Evolutionary conservation across 2,329 filamentous ascomycete species (phyloP).

Genomic region (Epichloe gansuensis): DNA sequence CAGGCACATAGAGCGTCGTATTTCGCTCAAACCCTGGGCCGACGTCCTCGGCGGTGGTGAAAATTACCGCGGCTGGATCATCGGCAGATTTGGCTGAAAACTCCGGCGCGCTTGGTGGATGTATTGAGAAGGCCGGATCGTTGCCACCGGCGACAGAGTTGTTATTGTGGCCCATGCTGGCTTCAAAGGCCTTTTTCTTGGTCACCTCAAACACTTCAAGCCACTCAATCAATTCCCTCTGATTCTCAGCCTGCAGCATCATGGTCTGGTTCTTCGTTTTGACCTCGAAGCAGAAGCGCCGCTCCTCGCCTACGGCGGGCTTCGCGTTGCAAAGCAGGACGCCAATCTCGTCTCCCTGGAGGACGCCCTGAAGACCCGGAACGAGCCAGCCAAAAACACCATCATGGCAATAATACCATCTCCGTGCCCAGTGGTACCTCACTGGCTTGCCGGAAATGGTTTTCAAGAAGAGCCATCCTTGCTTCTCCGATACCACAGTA

Average conservation of each 20-base stretch:
- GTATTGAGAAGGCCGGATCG: slow-evolving; percentile 83
- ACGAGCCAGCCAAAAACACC: slow-evolving; percentile 93
- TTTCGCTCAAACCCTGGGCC: slow-evolving; percentile 39
- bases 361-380: slow-evolving; percentile 71
- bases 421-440: slow-evolving; percentile 73
- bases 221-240: slow-evolving; percentile 87
- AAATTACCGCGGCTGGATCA: slow-evolving; percentile 48
- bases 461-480: slow-evolving; percentile 84
- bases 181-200: slow-evolving; percentile 83
- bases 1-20: slow-evolving; percentile 51
- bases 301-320: slow-evolving; percentile 81
- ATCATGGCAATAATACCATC: slow-evolving; percentile 93
- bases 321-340: slow-evolving; percentile 88
- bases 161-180: slow-evolving; percentile 42
- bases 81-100: slow-evolving; percentile 74
- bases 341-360: slow-evolving; percentile 92
- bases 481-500: slow-evolving; percentile 58
- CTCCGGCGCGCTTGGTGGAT: slow-evolving; percentile 73
- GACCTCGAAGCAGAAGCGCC: slow-evolving; percentile 94
- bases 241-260: slow-evolving; percentile 84
- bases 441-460: slow-evolving; percentile 78
- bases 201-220: slow-evolving; percentile 85
- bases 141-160: slow-evolving; percentile 34
- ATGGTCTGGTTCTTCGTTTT: slow-evolving; percentile 93
- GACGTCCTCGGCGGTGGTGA: slow-evolving; percentile 33